Conservation (phyloP, 2,329 filamentous ascomycete genomes). For the Macrophomina pseudophaseolina region DNA sequence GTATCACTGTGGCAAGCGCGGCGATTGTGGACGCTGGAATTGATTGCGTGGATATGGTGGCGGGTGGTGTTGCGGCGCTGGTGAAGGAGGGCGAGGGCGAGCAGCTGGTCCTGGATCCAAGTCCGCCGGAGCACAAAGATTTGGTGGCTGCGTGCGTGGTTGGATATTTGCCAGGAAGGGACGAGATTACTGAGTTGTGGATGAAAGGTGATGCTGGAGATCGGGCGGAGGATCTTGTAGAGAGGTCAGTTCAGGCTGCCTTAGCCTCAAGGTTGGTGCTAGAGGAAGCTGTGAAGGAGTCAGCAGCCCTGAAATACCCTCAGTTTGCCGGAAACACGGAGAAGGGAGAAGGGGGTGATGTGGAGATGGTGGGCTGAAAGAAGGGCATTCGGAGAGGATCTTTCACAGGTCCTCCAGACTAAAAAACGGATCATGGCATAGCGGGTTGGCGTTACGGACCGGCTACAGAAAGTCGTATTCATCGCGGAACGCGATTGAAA, state of each 20-base stretch:
- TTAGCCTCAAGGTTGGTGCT: slow-evolving; percentile 64
- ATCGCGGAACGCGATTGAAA: background rate
- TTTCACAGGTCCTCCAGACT: background rate
- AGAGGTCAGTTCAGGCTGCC: slow-evolving; percentile 68
- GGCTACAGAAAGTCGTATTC: background rate
- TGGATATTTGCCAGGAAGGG: slow-evolving; percentile 81
- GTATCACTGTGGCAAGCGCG: slow-evolving; percentile 90
- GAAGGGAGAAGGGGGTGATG: background rate
- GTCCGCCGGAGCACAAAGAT: slow-evolving; percentile 76
- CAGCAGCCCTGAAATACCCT: slow-evolving; percentile 40
- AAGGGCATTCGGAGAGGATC: background rate
- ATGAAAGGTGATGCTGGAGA: slow-evolving; percentile 72
- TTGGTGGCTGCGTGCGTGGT: slow-evolving; percentile 87
- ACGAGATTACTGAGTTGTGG: slow-evolving; percentile 95
- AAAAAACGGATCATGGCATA: slow-evolving; percentile 7
- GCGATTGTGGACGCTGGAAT: slow-evolving; percentile 94
- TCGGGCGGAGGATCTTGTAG: slow-evolving; percentile 60
- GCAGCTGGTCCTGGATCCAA: slow-evolving; percentile 72
- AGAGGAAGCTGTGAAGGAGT: slow-evolving; percentile 64
- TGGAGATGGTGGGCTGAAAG: slow-evolving; percentile 24
- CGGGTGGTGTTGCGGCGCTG: slow-evolving; percentile 86
- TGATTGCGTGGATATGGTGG: slow-evolving; percentile 89
- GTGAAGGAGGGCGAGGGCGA: slow-evolving; percentile 52
- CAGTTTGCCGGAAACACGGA: slow-evolving; percentile 1
- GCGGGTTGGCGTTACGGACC: slow-evolving; percentile 12